These are phyloP conservation scores for Naegleria lovaniensis DNA, from an alignment of 208 protist genomes.

Conservation along the genomic window DNA sequence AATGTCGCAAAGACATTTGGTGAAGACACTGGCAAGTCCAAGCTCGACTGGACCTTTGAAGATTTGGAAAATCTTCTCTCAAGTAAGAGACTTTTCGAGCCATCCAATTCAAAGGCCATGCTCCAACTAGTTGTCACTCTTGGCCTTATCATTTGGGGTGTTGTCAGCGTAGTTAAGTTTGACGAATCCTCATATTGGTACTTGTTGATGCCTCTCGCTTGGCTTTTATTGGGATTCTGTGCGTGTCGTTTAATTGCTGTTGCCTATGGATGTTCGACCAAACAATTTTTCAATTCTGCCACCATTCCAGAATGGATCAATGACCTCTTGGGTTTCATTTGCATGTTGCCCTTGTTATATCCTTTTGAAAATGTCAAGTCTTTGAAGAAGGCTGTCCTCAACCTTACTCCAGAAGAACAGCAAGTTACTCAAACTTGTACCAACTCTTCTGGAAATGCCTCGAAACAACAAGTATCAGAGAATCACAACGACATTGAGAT, in stretches of 20 bases:
- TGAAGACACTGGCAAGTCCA: too few species aligned
- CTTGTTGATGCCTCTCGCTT: background rate
- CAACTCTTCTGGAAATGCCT: background rate
- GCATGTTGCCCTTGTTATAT: background rate
- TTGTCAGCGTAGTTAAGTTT: background rate
- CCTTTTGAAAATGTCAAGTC: background rate
- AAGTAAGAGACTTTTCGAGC: too few species aligned
- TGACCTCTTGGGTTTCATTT: background rate
- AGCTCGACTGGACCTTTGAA: too few species aligned
- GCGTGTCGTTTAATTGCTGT: background rate
- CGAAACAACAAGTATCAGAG: background rate
- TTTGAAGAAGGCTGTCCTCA: background rate
- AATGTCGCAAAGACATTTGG: too few species aligned
- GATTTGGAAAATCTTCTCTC: too few species aligned
- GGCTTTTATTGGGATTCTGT: background rate
- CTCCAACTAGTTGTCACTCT: background rate
- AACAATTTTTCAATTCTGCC: background rate
- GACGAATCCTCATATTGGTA: background rate
- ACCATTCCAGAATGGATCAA: background rate
- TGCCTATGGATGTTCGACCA: background rate
- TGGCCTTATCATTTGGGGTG: background rate
- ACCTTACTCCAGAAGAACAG: too few species aligned
- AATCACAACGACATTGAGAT: background rate
- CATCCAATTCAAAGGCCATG: background rate
- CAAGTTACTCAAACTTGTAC: too few species aligned